Conservation (phyloP, 257 asterid species). For the Handroanthus guayacan region DNA sequence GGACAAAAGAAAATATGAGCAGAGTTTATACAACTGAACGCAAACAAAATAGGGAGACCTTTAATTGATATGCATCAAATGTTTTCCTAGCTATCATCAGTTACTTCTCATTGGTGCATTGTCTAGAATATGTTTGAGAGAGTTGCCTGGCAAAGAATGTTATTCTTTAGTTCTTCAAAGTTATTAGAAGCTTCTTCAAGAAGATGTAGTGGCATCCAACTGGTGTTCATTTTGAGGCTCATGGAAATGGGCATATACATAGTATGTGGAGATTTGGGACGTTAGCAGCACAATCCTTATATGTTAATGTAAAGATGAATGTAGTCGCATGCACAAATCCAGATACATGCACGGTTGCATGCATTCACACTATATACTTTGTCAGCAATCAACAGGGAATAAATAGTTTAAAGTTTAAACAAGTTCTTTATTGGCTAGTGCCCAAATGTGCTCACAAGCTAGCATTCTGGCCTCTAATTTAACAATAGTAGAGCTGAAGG, state of each 20-base stretch:
- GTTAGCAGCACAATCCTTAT: background rate
- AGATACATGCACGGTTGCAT: background rate
- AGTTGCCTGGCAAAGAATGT: constrained; percentile 26
- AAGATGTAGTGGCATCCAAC: constrained; percentile 2
- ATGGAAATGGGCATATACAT: background rate
- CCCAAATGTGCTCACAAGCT: constrained; percentile 9
- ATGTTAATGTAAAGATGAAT: background rate
- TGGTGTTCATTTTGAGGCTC: constrained; percentile 1
- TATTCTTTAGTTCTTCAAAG: constrained; percentile 21
- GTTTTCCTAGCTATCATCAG: constrained; percentile 29
- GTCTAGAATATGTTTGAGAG: background rate
- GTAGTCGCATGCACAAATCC: background rate
- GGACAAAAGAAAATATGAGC: constrained; percentile 40
- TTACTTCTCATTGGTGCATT: constrained; percentile 2
- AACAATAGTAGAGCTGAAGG: constrained; percentile 1
- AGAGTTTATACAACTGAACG: constrained; percentile 31
- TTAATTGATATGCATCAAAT: constrained; percentile 27
- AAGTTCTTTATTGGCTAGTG: background rate
- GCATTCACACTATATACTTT: background rate
- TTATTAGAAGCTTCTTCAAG: constrained; percentile 14
- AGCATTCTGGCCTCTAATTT: constrained; percentile 22
- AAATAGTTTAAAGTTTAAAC: constrained; percentile 13
- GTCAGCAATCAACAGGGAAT: constrained; percentile 16
- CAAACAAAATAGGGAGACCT: constrained; percentile 33
- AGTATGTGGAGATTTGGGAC: constrained; percentile 3